These are phyloP conservation scores for Lupinus albus DNA, from an alignment of 306 rosid species.

Conservation along the genomic window DNA sequence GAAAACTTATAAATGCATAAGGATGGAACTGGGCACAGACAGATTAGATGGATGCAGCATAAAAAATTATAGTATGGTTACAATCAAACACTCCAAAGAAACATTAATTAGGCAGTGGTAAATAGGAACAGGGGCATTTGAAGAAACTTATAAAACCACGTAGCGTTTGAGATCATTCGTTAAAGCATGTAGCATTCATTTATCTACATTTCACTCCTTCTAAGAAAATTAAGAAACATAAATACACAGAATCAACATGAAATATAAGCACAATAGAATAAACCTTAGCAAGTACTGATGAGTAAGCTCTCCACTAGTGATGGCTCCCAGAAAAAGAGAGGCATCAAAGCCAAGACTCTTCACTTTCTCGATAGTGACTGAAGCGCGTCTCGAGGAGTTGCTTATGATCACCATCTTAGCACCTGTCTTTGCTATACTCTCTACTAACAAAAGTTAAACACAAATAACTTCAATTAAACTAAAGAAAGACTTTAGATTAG, in stretches of 20 bases:
- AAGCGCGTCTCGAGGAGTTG: slow-evolving; percentile 93
- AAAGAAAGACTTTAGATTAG: neutral
- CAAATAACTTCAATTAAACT: neutral
- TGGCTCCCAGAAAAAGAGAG: slow-evolving; percentile 77
- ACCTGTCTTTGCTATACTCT: slow-evolving; percentile 70
- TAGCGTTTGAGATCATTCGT: neutral
- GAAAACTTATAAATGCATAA: slow-evolving; percentile 23
- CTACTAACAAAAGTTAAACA: slow-evolving; percentile 53
- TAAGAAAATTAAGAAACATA: neutral
- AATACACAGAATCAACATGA: neutral
- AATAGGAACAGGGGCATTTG: neutral
- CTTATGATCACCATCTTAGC: slow-evolving; percentile 92
- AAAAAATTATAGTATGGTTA: neutral
- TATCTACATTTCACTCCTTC: slow-evolving; percentile 19
- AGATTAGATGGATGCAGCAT: slow-evolving; percentile 8
- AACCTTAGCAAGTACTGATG: slow-evolving; percentile 81
- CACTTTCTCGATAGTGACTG: slow-evolving; percentile 75
- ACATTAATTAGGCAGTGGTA: neutral
- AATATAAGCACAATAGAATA: neutral
- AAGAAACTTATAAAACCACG: neutral
- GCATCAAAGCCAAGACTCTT: slow-evolving; percentile 84
- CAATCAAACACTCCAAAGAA: slow-evolving; percentile 34
- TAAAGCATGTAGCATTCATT: neutral
- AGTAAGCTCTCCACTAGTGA: slow-evolving; percentile 93
- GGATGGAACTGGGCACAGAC: neutral